Evolutionary conservation across 257 asterid genomes (phyloP).

Genomic region (Asclepias syriaca): DNA sequence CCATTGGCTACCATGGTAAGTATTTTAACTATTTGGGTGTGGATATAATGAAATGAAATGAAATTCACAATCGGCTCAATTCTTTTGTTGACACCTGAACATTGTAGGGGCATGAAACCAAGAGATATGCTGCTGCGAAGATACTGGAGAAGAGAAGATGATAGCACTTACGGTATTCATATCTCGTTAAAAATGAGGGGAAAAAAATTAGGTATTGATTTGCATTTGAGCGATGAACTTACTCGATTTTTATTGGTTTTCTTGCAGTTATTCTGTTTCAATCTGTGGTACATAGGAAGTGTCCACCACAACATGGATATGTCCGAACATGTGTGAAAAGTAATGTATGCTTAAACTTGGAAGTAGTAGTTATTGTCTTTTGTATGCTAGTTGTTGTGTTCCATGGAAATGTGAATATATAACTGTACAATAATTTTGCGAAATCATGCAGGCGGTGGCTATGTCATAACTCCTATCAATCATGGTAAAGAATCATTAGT

Average conservation of each 20-base stretch:
- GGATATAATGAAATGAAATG: neutral
- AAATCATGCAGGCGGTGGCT: slow-evolving; percentile 76
- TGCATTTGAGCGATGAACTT: neutral
- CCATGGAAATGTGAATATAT: neutral
- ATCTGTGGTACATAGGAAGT: slow-evolving; percentile 67
- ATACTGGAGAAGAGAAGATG: slow-evolving; percentile 97
- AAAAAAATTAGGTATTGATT: neutral
- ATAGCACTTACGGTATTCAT: slow-evolving; percentile 81
- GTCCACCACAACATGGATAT: slow-evolving; percentile 74
- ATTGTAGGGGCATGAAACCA: slow-evolving; percentile 75
- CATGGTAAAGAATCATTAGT: slow-evolving; percentile 75
- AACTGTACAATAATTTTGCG: neutral
- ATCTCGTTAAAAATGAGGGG: neutral
- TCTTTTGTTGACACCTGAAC: slow-evolving; percentile 9
- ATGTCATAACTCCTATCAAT: slow-evolving; percentile 78
- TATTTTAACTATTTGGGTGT: slow-evolving; percentile 19
- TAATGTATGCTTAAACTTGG: slow-evolving; percentile 55
- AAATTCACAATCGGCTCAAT: slow-evolving; percentile 9
- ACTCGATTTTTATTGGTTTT: neutral
- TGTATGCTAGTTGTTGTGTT: neutral
- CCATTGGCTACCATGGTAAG: slow-evolving; percentile 92
- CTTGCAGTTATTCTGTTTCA: slow-evolving; percentile 82
- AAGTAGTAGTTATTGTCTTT: neutral
- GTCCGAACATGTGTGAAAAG: slow-evolving; percentile 88
- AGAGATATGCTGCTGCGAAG: slow-evolving; percentile 79